Base-by-base conservation (phyloP, 768 basidiomycete genomes). In the Amanita subjunquillea region DNA sequence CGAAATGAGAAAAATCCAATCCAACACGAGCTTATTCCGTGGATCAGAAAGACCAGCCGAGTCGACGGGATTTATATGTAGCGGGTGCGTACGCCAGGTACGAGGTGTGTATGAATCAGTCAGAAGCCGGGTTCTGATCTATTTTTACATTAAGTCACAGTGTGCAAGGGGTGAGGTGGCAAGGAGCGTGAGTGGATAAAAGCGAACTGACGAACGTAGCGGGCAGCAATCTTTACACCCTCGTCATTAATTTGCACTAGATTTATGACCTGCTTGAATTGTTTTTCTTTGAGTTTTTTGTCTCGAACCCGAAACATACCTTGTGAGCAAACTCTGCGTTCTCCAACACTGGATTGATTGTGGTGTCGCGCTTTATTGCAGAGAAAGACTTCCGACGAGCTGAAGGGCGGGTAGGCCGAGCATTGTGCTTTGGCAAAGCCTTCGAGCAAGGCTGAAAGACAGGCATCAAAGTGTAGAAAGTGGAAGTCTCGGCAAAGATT, bases 1-100 rank as follows among this genome's bases (percentile, higher is more conserved):
- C 2, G 86, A 91, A 39, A 94, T 83, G 55, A 89, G 77, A 67
- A 94, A 93, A 54, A 94, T 84, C 91, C 91, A 94, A 67, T 92
- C 72, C 27, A 93, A 69, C 44, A 75, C 77, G 39, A 71, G 66
- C 62, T 70, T 77, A 37, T 80, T 86, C 54, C 72, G 65, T 6
- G 81, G 76, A 50, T 83, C 67, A 10, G 67, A 59, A 7, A 76
- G 62, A 55, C 74, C 67, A 65, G 82, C 81, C 0, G 81, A 80
- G 56, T 86, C 82, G 0, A 78, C 70, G 6, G 91, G 86, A 59
- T 78, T 76, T 36, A 91, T 73, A 61, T 93, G 91, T 37, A 92
- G 70, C 0, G 76, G 76, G 55, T 88, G 84, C 1, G 80, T 82
- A 34, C 85, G 79, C 90, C 90, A 93, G 41, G 87, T 83, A 39